Conservation (phyloP, 176 grass and related monocot species). For the Carex scoparia region DNA sequence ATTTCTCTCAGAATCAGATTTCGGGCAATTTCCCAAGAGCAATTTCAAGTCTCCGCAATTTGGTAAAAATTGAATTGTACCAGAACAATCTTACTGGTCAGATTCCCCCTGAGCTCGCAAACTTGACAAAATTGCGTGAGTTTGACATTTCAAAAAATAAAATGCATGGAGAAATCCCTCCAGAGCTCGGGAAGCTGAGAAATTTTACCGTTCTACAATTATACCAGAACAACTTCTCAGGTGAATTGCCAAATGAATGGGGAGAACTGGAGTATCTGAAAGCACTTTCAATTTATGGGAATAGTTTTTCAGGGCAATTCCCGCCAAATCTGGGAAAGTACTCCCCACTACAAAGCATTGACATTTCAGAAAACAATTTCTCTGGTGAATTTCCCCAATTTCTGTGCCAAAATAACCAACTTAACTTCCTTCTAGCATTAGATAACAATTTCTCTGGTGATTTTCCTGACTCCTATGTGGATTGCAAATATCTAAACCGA, state of each 20-base stretch:
- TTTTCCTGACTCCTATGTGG: slow-evolving; percentile 52
- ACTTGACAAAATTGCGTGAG: slow-evolving; percentile 36
- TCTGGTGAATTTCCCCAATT: slow-evolving; percentile 53
- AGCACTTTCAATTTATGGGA: slow-evolving; percentile 66
- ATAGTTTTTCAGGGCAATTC: slow-evolving; percentile 58
- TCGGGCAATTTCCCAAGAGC: slow-evolving; percentile 36
- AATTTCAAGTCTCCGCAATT: slow-evolving; percentile 48
- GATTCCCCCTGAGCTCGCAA: slow-evolving; percentile 52
- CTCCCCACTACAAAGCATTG: slow-evolving; percentile 50
- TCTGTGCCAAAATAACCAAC: slow-evolving; percentile 42
- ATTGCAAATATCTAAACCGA: slow-evolving; percentile 43
- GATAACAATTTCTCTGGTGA: slow-evolving; percentile 73
- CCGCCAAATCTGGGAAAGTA: slow-evolving; percentile 63
- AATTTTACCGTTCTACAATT: slow-evolving; percentile 59
- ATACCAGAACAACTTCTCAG: slow-evolving; percentile 60
- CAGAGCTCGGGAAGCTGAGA: slow-evolving; percentile 38
- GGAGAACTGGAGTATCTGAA: slow-evolving; percentile 39
- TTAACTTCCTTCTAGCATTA: slow-evolving; percentile 54
- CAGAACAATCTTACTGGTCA: slow-evolving; percentile 56
- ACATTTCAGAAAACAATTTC: slow-evolving; percentile 81
- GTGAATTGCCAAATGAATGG: slow-evolving; percentile 47
- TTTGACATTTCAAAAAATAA: slow-evolving; percentile 66
- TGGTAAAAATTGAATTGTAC: slow-evolving; percentile 75
- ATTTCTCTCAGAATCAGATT: slow-evolving; percentile 58
- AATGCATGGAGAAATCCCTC: slow-evolving; percentile 45